Conservation (phyloP, 192 early-diverging fungal genomes). For the Coemansia sp. region DNA sequence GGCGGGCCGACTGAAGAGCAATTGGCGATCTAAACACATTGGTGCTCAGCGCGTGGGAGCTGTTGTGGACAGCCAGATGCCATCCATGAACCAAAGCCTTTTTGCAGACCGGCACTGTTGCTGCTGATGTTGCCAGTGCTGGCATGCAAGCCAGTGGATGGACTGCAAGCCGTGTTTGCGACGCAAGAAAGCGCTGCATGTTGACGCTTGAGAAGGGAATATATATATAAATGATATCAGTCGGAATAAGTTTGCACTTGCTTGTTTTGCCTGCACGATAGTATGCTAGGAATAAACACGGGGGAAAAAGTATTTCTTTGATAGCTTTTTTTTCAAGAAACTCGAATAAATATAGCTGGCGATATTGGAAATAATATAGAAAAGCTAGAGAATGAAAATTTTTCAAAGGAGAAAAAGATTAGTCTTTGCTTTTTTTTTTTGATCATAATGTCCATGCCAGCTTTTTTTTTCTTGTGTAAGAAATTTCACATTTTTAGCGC, state of each 20-base stretch:
- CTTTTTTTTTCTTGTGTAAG: neutral
- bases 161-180: neutral
- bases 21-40: neutral
- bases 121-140: neutral
- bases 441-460: neutral
- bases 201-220: neutral
- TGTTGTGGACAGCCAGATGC: slow-evolving; percentile 1
- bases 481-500: neutral
- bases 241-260: neutral
- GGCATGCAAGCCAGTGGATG: slow-evolving; percentile 2
- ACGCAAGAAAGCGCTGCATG: slow-evolving; percentile 3
- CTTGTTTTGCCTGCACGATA: neutral
- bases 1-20: slow-evolving; percentile 1
- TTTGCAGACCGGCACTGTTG: neutral
- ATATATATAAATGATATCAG: too few species aligned
- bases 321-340: neutral
- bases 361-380: slow-evolving; percentile 4
- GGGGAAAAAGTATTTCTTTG: neutral
- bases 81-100: neutral
- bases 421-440: neutral
- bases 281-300: neutral
- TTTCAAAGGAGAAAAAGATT: neutral
- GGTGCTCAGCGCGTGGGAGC: slow-evolving; percentile 6
- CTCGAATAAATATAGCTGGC: neutral
- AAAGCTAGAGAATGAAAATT: neutral